Conservation (phyloP, 441 rosid species). For the Cnidoscolus chayamansa region DNA sequence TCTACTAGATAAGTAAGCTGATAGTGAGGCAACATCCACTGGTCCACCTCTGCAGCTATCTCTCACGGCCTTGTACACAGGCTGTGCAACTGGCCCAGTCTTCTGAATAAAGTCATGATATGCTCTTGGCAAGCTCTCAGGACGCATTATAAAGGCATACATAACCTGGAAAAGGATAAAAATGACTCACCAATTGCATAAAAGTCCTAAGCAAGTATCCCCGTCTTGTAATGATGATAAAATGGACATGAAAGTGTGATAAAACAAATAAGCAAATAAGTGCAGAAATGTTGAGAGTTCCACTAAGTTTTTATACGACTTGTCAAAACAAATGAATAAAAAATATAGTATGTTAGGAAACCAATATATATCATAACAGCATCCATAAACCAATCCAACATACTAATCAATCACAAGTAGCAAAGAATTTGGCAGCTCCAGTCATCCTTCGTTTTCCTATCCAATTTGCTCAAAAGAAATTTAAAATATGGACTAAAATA, state of each 20-base stretch:
- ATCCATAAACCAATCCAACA: not conserved
- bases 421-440: not conserved
- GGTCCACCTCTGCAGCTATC: slow-evolving; percentile 91
- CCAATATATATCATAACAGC: not conserved
- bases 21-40: slow-evolving; percentile 64
- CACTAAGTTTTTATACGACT: slow-evolving; percentile 1
- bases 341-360: not conserved
- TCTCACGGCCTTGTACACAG: slow-evolving; percentile 89
- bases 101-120: slow-evolving; percentile 93
- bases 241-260: not conserved
- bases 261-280: not conserved
- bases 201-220: slow-evolving; percentile 10
- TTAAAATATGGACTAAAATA: not conserved
- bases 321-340: not conserved
- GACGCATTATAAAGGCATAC: slow-evolving; percentile 96
- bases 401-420: slow-evolving; percentile 1
- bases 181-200: not conserved
- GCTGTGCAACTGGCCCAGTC: slow-evolving; percentile 90
- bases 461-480: not conserved
- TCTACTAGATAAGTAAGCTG: slow-evolving; percentile 55
- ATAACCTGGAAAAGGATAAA: slow-evolving; percentile 55
- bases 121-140: slow-evolving; percentile 93
- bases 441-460: not conserved
- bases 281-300: not conserved
- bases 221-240: slow-evolving; percentile 18